A percentile compares a stretch with the other conserved stretches of the same genome.
Evolutionary conservation across 768 basidiomycete species (phyloP).

Genomic region (Strobilomyces dryophilus): DNA sequence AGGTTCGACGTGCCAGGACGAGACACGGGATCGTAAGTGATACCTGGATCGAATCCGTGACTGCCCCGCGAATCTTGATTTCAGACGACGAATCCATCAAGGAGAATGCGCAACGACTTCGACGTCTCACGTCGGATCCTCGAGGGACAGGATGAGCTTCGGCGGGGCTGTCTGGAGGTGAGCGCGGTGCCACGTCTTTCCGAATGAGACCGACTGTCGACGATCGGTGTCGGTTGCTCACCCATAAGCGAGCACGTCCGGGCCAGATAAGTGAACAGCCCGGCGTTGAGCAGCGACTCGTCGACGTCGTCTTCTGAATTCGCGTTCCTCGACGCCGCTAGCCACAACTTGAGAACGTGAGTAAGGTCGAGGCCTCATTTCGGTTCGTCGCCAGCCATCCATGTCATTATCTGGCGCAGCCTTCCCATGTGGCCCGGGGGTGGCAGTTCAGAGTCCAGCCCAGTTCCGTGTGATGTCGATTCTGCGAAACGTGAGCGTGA

Average conservation of each 20-base stretch:
- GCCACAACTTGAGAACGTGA: slow-evolving; percentile 51
- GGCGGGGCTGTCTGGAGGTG: slow-evolving; percentile 54
- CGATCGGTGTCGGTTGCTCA: slow-evolving; percentile 27
- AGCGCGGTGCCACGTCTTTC: too few relatives aligned
- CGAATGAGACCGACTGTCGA: neutral
- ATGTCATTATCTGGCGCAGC: slow-evolving; percentile 42
- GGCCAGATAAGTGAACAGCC: slow-evolving; percentile 89
- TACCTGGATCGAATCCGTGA: slow-evolving; percentile 75
- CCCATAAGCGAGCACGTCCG: slow-evolving; percentile 95
- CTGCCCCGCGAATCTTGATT: slow-evolving; percentile 44
- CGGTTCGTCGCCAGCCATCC: slow-evolving; percentile 62
- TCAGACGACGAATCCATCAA: too few relatives aligned
- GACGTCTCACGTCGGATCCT: slow-evolving; percentile 92
- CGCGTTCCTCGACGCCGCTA: slow-evolving; percentile 72
- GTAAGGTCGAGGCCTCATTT: neutral
- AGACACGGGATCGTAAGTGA: slow-evolving; percentile 75
- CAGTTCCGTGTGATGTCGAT: slow-evolving; percentile 43
- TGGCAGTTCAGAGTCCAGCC: slow-evolving; percentile 42
- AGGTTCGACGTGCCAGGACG: slow-evolving; percentile 81
- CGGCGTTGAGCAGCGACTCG: slow-evolving; percentile 77
- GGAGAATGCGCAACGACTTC: slow-evolving; percentile 52
- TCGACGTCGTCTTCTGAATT: slow-evolving; percentile 73
- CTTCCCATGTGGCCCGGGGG: too few relatives aligned
- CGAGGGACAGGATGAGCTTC: slow-evolving; percentile 80
- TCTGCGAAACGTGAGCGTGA: too few relatives aligned